A percentile compares a stretch with the other conserved stretches of the same genome.
These are phyloP conservation scores for Chrysosphaeria jannelii DNA, from an alignment of 2,329 filamentous ascomycete genomes.

Conservation along the genomic window DNA sequence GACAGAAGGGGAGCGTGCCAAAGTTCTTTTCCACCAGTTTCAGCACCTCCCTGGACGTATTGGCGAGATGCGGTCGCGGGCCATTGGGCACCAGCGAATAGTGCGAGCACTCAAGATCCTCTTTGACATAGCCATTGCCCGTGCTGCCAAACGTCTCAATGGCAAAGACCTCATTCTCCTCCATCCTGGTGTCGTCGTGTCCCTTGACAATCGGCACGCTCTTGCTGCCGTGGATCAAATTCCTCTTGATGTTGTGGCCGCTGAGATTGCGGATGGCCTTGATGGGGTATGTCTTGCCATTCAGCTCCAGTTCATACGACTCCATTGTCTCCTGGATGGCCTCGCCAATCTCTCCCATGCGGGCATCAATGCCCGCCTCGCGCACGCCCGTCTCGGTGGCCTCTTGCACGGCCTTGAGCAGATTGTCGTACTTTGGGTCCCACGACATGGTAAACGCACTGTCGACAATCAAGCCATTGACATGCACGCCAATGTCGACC, in stretches of 20 bases:
- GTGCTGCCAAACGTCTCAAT: slow-evolving; percentile 93
- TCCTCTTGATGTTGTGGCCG: slow-evolving; percentile 69
- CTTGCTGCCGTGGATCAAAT: slow-evolving; percentile 78
- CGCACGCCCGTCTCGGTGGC: slow-evolving; percentile 66
- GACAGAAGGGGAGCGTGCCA: slow-evolving; percentile 69
- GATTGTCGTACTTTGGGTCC: slow-evolving; percentile 42
- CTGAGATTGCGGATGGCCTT: slow-evolving; percentile 70
- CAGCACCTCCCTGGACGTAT: slow-evolving; percentile 57
- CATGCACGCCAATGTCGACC: slow-evolving; percentile 55
- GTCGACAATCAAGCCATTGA: slow-evolving; percentile 55
- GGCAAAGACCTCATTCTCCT: slow-evolving; percentile 82
- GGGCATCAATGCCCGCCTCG: slow-evolving; percentile 77
- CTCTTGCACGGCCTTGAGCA: slow-evolving; percentile 41
- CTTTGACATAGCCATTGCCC: slow-evolving; percentile 60
- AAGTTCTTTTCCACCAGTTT: slow-evolving; percentile 92
- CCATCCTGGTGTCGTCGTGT: slow-evolving; percentile 78
- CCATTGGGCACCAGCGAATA: slow-evolving; percentile 52
- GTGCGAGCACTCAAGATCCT: slow-evolving; percentile 74
- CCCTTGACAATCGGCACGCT: slow-evolving; percentile 83
- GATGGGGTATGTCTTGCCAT: slow-evolving; percentile 47
- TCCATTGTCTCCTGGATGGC: slow-evolving; percentile 80
- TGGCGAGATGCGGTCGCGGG: slow-evolving; percentile 42
- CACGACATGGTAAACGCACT: slow-evolving; percentile 56
- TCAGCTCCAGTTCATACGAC: slow-evolving; percentile 65
- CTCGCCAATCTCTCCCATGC: slow-evolving; percentile 59